Conservation (phyloP, 2,329 filamentous ascomycete species). For the Keithomyces neogunnii region DNA sequence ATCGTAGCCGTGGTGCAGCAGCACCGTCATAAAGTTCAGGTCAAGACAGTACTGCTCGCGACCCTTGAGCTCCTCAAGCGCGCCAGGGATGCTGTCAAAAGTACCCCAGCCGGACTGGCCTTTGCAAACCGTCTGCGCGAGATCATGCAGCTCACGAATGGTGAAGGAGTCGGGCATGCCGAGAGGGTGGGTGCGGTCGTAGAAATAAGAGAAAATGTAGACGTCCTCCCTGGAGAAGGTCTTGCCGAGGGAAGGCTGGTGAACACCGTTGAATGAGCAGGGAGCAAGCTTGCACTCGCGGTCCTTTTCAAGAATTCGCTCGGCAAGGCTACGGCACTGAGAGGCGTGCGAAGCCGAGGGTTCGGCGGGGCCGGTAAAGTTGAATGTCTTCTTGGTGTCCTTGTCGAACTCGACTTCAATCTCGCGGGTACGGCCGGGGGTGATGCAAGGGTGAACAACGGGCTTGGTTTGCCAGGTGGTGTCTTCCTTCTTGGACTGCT, state of each 20-base stretch:
- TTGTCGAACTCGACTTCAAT: constrained; percentile 64
- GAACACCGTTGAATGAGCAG: constrained; percentile 97
- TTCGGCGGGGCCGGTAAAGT: constrained; percentile 76
- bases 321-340: constrained; percentile 82
- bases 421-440: constrained; percentile 66
- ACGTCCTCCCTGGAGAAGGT: constrained; percentile 88
- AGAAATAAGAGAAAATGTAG: constrained; percentile 97
- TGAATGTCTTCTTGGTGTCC: constrained; percentile 58
- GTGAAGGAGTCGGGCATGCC: constrained; percentile 99
- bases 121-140: constrained; percentile 76
- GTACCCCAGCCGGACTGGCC: constrained; percentile 71
- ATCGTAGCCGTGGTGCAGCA: constrained; percentile 92
- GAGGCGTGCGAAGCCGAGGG: constrained; percentile 75
- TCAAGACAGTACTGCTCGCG: constrained; percentile 91
- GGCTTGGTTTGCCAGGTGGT: constrained; percentile 61
- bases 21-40: constrained; percentile 89
- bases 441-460: constrained; percentile 78
- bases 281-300: constrained; percentile 71
- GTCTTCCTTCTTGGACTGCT: constrained; percentile 52
- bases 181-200: constrained; percentile 83
- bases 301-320: constrained; percentile 87
- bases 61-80: constrained; percentile 69
- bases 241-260: constrained; percentile 86
- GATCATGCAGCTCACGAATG: constrained; percentile 77
- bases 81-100: constrained; percentile 68